Evolutionary conservation across 805 yeast genomes (phyloP).

Genomic region (Tetrapisispora namnaoensis): DNA sequence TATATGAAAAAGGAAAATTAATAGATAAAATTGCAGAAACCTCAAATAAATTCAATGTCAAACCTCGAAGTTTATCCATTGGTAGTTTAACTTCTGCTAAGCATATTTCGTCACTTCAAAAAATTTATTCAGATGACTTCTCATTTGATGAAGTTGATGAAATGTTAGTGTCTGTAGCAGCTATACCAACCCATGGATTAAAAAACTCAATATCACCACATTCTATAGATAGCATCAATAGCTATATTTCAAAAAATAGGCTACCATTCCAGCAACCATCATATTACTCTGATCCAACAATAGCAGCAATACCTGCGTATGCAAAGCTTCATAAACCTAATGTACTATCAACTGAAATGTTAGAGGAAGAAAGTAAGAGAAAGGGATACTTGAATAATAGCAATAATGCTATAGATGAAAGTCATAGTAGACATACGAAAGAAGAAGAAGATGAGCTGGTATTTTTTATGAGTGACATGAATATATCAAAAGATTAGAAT

Average conservation of each 20-base stretch:
- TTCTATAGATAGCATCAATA: conserved; percentile 22
- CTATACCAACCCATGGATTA: conserved; percentile 2
- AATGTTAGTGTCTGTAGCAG: conserved; percentile 8
- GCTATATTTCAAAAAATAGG: conserved; percentile 18
- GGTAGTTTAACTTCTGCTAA: conserved; percentile 2
- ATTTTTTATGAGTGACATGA: conserved; percentile 71
- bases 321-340: conserved; percentile 27
- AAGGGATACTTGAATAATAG: not conserved
- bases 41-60: conserved; percentile 1
- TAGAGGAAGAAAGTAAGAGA: conserved; percentile 5
- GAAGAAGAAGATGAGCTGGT: conserved; percentile 60
- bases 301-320: conserved; percentile 26
- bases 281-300: conserved; percentile 26
- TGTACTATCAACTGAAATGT: conserved; percentile 12
- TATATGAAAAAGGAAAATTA: not conserved
- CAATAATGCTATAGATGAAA: conserved; percentile 1
- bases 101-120: not conserved
- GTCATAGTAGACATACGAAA: conserved; percentile 26
- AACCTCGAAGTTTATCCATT: not conserved
- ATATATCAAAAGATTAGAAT: conserved; percentile 25
- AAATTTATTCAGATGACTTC: not conserved
- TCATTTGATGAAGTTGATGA: conserved; percentile 16
- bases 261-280: conserved; percentile 21
- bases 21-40: not conserved
- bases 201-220: conserved; percentile 18